Evolutionary conservation across 495 filamentous ascomycete genomes (phyloP), one percentile per base, ranked within the genome.

Genomic region (Aspergillus indologenus): DNA sequence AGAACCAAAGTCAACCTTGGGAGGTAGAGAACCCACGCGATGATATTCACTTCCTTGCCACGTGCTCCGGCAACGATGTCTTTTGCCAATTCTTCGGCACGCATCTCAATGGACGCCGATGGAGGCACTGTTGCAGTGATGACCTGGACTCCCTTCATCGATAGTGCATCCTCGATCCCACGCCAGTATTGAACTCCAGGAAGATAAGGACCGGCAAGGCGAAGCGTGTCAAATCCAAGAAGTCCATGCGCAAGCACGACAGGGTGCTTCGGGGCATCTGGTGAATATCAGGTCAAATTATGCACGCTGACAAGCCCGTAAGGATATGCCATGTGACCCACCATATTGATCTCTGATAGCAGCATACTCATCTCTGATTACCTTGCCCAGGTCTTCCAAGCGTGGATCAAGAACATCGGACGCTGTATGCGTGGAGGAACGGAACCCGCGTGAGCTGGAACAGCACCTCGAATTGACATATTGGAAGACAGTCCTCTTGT

Each of bases 121-220:
- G 92, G 81, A 5, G 92, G 91, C 14, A 97, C 92, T 3, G 85
- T 81, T 8, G 91, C 84, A 3, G 85, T 90, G 52, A 96, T 90
- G 34, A 97, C 90, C 61, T 92, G 82, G 18, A 90, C 79, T 3
- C 85, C 86, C 60, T 89, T 87, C 47, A 86, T 81, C 11, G 70
- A 75, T 19, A 97, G 74, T 2, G 88, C 90, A 58, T 94, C 88
- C 40, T 82, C 85, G 60, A 98, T 96, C 1, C 93, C 93, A 34
- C 88, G 85, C 93, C 93, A 98, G 71, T 98, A 98, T 42, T 89
- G 84, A 21, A 98, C 84, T 3, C 87, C 82, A 0, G 91, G 92
- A 2, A 96, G 71, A 58, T 81, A 81, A 45, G 75, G 77, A 14
- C 90, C 89, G 9, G 84, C 87, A 5, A 95, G 73, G 29, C 79